Evolutionary conservation across 805 yeast genomes (phyloP), one percentile per base, ranked within the genome.

Genomic region (Zygoascus flipseniorum): DNA sequence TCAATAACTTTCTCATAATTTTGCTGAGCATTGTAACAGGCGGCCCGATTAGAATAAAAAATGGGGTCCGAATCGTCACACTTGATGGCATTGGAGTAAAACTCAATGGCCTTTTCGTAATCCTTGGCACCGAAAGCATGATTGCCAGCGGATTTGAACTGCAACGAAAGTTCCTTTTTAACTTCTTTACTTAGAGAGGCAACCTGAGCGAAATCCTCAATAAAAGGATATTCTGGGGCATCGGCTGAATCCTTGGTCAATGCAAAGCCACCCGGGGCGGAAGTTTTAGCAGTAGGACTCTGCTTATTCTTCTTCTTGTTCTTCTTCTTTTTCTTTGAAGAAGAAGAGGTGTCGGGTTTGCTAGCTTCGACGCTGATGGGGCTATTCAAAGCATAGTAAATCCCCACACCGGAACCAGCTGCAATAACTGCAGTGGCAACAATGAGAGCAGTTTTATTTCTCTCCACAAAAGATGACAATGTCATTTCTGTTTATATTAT

Each of bases 21-120:
- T 58, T 82, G 80, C 60, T 87, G 74, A 8, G 95, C 88, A 50
- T 90, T 86, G 72, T 86, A 86, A 72, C 97, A 92, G 16, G 99
- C 99, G 31, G 98, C 89, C 72, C 97, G 83, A 76, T 93, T 93
- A 57, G 97, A 89, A 73, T 84, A 92, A 73, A 79, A 93, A 37
- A 90, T 86, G 5, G 97, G 89, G 70, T 93, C 97, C 43, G 57
- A 58, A 60, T 76, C 71, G 66, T 85, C 84, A 65, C 88, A 76
- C 52, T 75, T 67, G 60, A 93, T 75, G 10, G 99, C 98, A 54
- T 79, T 80, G 44, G 87, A 69, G 74, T 93, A 93, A 69, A 77
- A 84, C 46, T 78, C 80, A 63, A 89, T 80, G 45, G 98, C 98
- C n/a, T 77, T 76, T 52, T 80, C 77, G 65, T 76, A 86, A 51